Conservation (phyloP, 2,329 filamentous ascomycete species). For the Chalaropsis thielavioides region DNA sequence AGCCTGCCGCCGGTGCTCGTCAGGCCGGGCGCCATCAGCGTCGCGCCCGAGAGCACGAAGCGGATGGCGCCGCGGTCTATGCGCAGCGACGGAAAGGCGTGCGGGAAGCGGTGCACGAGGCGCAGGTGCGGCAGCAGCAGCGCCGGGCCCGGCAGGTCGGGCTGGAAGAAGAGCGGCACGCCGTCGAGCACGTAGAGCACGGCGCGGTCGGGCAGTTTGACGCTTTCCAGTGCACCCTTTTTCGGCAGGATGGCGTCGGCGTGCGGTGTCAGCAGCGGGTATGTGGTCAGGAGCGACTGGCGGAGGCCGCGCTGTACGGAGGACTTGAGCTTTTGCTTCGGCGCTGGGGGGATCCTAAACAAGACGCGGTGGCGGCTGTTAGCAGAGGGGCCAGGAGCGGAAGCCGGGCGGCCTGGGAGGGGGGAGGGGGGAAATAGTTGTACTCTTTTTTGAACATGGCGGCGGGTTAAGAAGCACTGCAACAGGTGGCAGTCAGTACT, state of each 20-base stretch:
- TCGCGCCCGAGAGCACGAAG: constrained; percentile 85
- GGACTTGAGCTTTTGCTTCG: constrained; percentile 95
- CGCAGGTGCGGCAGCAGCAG: constrained; percentile 69
- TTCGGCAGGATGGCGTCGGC: constrained; percentile 94
- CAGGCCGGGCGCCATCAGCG: constrained; percentile 89
- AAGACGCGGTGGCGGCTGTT: not conserved
- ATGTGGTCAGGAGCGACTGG: constrained; percentile 65
- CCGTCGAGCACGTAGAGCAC: constrained; percentile 72
- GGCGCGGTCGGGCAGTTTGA: constrained; percentile 86
- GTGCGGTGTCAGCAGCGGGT: constrained; percentile 70
- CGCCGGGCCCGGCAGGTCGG: constrained; percentile 44
- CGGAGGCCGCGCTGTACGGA: constrained; percentile 82
- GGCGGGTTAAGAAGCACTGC: constrained; percentile 18
- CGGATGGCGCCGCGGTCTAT: constrained; percentile 94
- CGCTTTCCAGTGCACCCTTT: constrained; percentile 75
- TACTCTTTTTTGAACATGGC: constrained; percentile 93
- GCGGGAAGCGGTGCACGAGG: constrained; percentile 79
- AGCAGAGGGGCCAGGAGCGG: not conserved
- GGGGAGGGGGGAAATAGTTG: constrained; percentile 22
- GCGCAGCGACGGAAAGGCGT: constrained; percentile 66
- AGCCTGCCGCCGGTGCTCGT: constrained; percentile 71
- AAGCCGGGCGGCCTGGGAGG: not conserved
- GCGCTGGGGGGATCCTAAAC: constrained; percentile 54
- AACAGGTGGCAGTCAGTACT: not conserved
- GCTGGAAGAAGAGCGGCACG: constrained; percentile 82